A percentile compares a stretch with the other conserved stretches of the same genome.
Evolutionary conservation across 2,329 filamentous ascomycete genomes (phyloP).

Genomic region (Stagonosporopsis cucurbitacearum): DNA sequence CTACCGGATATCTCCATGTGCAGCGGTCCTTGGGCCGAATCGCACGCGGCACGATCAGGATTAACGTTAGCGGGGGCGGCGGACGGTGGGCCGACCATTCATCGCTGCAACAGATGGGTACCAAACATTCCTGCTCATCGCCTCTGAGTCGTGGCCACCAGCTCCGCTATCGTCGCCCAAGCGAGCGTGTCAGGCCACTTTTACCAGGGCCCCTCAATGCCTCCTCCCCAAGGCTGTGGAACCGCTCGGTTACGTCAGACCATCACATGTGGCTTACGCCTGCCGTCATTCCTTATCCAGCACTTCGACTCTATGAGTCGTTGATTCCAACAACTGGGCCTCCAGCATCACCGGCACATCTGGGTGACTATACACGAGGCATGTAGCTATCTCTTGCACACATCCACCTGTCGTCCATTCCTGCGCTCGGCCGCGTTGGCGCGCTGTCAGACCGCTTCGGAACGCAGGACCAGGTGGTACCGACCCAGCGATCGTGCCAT

Average conservation of each 20-base stretch:
- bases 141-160: constrained; percentile 8
- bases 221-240: constrained; percentile 16
- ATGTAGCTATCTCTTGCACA: not conserved
- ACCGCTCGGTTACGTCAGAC: constrained; percentile 16
- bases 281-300: constrained; percentile 7
- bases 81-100: constrained; percentile 15
- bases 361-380: not conserved
- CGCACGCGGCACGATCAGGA: constrained; percentile 19
- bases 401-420: constrained; percentile 9
- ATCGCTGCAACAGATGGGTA: constrained; percentile 11
- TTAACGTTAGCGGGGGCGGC: constrained; percentile 17
- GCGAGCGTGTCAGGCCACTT: constrained; percentile 17
- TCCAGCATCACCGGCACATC: not conserved
- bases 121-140: constrained; percentile 4
- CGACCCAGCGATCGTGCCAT: constrained; percentile 1
- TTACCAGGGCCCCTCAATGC: constrained; percentile 4
- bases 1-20: constrained; percentile 18
- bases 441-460: constrained; percentile 11
- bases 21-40: constrained; percentile 12
- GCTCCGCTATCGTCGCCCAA: constrained; percentile 14
- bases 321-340: not conserved
- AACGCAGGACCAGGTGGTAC: constrained; percentile 5
- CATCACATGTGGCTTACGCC: constrained; percentile 15
- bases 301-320: not conserved
- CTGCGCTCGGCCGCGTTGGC: constrained; percentile 4